These are phyloP conservation scores for Centrapalus pauciflorus DNA, from an alignment of 129 eudicot species.

Conservation along the genomic window DNA sequence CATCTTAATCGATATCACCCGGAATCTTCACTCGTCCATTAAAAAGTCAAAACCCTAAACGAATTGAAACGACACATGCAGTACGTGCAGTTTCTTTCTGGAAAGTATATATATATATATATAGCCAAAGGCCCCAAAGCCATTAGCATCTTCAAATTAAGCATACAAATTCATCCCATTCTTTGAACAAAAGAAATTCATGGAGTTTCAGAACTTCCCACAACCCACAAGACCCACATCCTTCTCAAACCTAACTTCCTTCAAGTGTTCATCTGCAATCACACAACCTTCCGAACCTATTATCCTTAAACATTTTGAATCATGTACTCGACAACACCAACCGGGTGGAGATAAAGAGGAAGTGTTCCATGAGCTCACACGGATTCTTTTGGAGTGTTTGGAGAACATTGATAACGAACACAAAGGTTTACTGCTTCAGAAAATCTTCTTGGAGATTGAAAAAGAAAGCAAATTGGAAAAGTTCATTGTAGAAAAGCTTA, in stretches of 20 bases:
- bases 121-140: background rate
- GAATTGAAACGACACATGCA: background rate
- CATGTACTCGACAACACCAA: slow-evolving; percentile 3
- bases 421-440: slow-evolving; percentile 5
- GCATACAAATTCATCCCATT: background rate
- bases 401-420: slow-evolving; percentile 8
- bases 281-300: background rate
- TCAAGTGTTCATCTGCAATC: slow-evolving; percentile 8
- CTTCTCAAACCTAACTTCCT: slow-evolving; percentile 18
- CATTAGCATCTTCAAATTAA: background rate
- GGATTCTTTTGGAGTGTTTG: slow-evolving; percentile 13
- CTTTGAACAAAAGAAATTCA: background rate
- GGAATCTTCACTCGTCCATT: background rate
- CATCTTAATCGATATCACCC: no score
- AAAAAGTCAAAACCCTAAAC: no score
- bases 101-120: background rate
- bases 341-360: slow-evolving; percentile 3
- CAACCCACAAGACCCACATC: slow-evolving; percentile 22
- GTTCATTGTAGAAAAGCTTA: slow-evolving; percentile 2
- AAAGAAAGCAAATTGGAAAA: slow-evolving; percentile 7
- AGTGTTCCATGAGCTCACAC: slow-evolving; percentile 13
- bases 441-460: slow-evolving; percentile 8
- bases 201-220: slow-evolving; percentile 9
- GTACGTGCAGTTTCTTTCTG: background rate
- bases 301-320: background rate